Conservation (phyloP, 2,329 filamentous ascomycete species). For the Exophiala viscosa region DNA sequence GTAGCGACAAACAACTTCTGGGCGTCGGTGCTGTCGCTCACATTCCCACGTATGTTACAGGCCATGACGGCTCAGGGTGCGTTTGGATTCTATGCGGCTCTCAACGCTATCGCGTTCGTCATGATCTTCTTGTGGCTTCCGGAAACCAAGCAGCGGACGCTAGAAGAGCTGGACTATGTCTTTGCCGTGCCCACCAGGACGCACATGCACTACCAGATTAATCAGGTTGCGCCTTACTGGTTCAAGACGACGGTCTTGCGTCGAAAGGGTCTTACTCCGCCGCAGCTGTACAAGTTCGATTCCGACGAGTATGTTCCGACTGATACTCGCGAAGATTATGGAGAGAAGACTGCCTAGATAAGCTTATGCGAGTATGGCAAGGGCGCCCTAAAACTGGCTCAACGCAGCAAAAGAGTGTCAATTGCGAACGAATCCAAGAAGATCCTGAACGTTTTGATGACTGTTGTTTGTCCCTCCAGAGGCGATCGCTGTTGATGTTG, state of each 20-base stretch:
- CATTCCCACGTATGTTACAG: slow-evolving; percentile 46
- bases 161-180: slow-evolving; percentile 58
- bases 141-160: slow-evolving; percentile 50
- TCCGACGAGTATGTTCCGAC: too few relatives aligned
- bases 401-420: too few relatives aligned
- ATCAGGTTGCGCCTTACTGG: slow-evolving; percentile 58
- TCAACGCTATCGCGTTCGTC: slow-evolving; percentile 59
- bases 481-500: too few relatives aligned
- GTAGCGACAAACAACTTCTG: slow-evolving; percentile 47
- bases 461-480: too few relatives aligned
- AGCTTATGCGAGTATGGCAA: too few relatives aligned
- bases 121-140: slow-evolving; percentile 63
- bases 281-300: slow-evolving; percentile 53
- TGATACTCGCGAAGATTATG: too few relatives aligned
- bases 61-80: slow-evolving; percentile 52
- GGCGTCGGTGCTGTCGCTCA: slow-evolving; percentile 49
- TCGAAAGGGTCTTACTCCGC: slow-evolving; percentile 44
- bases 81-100: slow-evolving; percentile 53
- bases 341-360: too few relatives aligned
- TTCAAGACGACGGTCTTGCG: slow-evolving; percentile 56
- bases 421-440: too few relatives aligned
- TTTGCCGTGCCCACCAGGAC: slow-evolving; percentile 57
- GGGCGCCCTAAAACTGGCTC: too few relatives aligned
- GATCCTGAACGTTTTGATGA: too few relatives aligned
- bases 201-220: slow-evolving; percentile 57